Base-by-base conservation (phyloP, 805 yeast species). In the Myxozyma geophila region DNA sequence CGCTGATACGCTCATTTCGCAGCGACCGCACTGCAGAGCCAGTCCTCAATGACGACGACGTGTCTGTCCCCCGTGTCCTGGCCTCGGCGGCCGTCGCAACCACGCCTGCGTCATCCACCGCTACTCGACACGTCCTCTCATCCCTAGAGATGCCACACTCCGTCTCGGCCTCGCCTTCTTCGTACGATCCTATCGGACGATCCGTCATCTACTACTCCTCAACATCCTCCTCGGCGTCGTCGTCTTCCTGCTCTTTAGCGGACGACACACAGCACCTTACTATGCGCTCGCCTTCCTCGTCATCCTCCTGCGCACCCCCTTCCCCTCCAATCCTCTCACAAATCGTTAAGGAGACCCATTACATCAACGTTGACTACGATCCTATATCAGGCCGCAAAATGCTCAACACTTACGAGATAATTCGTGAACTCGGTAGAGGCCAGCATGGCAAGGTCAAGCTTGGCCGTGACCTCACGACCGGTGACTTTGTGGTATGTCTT, bases 401-500 rank as follows among this genome's bases (percentile, higher is more conserved):
- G 41, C 80, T 95, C 66, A 95, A 95, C 76, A 86, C 96, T 0
- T 95, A 92, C 74, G 99, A 95, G 75, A 89, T 95, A 43, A 77
- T 92, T 37, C 81, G 83, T 33, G 98, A 92, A 77, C 80, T 95
- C 36, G 99, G 99, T 10, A 82, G 89, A 41, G 99, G 99, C n/a
- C 97, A 92, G 75, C 98, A 93, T 76, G 98, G 99, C n/a, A 93
- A 91, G 75, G 99, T 95, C 49, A 95, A 95, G 74, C 81, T 95
- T 19, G 99, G 96, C 0, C 83, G 83, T 64, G 93, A 92, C 73
- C 76, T 87, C 59, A 80, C 83, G n/a, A 76, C 81, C 12, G 75
- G 77, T 39, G 78, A 74, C 52, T 67, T 60, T 44, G 72, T 70
- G 54, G 70, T 67, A 62, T 17, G 69, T 51, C 3, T 35, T 41